Evolutionary conservation across 495 filamentous ascomycete genomes (phyloP).

Genomic region (Glutinoglossum americanum): DNA sequence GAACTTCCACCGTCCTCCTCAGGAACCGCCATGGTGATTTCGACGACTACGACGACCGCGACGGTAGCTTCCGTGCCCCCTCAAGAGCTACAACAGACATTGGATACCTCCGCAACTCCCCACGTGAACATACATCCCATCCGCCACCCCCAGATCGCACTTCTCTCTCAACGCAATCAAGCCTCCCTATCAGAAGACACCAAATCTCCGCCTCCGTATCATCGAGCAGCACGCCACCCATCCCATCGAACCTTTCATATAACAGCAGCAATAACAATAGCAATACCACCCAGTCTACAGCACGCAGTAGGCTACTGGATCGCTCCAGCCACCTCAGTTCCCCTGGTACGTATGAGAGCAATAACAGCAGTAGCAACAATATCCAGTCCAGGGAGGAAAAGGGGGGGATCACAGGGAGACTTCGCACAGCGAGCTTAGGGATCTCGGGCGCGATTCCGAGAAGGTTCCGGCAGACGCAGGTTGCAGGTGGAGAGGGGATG

Average conservation of each 20-base stretch:
- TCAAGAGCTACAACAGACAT: slow-evolving; percentile 36
- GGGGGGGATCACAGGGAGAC: neutral
- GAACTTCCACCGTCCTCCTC: slow-evolving; percentile 22
- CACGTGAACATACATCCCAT: slow-evolving; percentile 18
- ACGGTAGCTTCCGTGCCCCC: slow-evolving; percentile 27
- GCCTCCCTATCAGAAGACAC: slow-evolving; percentile 23
- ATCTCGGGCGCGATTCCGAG: neutral
- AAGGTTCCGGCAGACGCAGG: neutral
- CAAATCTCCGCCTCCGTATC: slow-evolving; percentile 20
- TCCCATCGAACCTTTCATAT: slow-evolving; percentile 15
- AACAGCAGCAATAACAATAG: neutral
- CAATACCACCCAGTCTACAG: neutral
- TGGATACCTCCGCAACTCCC: slow-evolving; percentile 19
- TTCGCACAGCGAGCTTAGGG: neutral
- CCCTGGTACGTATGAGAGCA: neutral
- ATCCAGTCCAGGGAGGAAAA: neutral
- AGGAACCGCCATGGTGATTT: slow-evolving; percentile 21
- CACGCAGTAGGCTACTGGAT: neutral
- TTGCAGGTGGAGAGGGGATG: too few relatives aligned
- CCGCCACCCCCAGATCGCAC: slow-evolving; percentile 21
- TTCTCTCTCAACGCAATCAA: slow-evolving; percentile 21
- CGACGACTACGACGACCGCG: slow-evolving; percentile 23
- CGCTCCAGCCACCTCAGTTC: neutral
- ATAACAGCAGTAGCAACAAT: neutral
- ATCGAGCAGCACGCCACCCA: slow-evolving; percentile 22